Evolutionary conservation across 1,284 basidiomycete species (phyloP), one percentile per base, ranked within the genome.

Genomic region (Cerioporus squamosus): DNA sequence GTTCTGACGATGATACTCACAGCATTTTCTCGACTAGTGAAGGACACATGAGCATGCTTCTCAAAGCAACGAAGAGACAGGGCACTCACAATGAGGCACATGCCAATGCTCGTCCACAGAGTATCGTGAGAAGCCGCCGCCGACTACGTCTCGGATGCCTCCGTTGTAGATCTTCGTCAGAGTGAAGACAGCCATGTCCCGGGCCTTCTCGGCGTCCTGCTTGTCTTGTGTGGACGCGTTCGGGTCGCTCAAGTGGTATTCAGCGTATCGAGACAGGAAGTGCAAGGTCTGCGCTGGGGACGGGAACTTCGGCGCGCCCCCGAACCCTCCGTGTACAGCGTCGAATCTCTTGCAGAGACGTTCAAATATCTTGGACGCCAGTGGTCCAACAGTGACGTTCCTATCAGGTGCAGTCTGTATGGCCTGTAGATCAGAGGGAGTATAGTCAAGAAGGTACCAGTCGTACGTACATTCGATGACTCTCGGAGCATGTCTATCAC

Each of bases 111-210:
- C 75, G 60, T 80, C 79, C 6, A 81, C 79, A 14, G 74, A 76
- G 59, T 81, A 80, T 49, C 79, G 53, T 15, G 78, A 72, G 40
- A 81, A 72, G 2, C 79, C 79, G 15, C 72, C 73, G 0, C 78
- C 79, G 0, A 80, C 73, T 55, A 75, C 74, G 59, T 81, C 79
- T n/a, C 74, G 68, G n/a, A 81, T 76, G 1, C 79, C 79, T 29
- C 79, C 79, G 24, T 72, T 64, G 67, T 74, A 76, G 17, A 81
- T 77, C 43, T 57, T 68, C 12, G 59, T 52, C 59, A 72, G 54
- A 3, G 69, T 69, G 12, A 61, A 49, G 15, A 65, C 68, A 14
- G 66, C 70, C 68, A 70, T 74, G 58, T 67, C 67, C 29, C 55
- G 59, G 20, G 65, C 62, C n/a, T 29, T 55, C 53, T 64, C 52